Base-by-base conservation (phyloP, 176 grass and related monocot species). In the Sorghum bicolor region DNA sequence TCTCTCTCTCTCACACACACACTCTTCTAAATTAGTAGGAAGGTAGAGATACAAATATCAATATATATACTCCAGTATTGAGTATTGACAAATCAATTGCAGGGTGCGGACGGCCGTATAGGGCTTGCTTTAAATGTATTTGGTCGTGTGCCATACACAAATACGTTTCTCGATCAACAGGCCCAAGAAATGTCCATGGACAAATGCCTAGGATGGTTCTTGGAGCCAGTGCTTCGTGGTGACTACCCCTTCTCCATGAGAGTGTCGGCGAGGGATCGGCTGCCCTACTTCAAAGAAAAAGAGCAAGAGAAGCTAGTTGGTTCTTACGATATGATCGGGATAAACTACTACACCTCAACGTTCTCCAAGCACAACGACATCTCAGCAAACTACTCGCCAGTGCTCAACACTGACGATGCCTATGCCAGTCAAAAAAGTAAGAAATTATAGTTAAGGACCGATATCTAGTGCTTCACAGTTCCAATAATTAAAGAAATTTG, bases 181-280 rank as follows among this genome's bases (percentile, higher is more conserved):
- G 72, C 82, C 1, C 20, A 20, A 5, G 62, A 14, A 8, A 55
- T 72, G 57, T 41, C 33, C 15, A 17, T 76, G 9, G 72, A 84
- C 63, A n/a, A 15, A 24, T 28, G 67, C 5, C 63, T 84, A 0
- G 76, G 76, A 19, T 78, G 76, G 76, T 84, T 69, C 63, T 1
- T 84, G 10, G 82, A 84, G 72, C 82, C 82, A 0, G 0, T 84
- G 10, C 2, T 57, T 39, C 73, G n/a, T 22, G 82, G 82, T 16
- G 82, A 84, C 32, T 84, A 84, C 33, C 82, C 82, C 5, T 68
- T 68, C 62, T 55, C 57, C 22, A 84, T 84, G 82, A 77, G 72
- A 37, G 4, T 73, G 6, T 17, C 68, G 1, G 5, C 55, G 0
- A 6, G 32, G 10, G 20, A 65, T 6, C 41, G 82, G 34, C 14